Conservation (phyloP, 2,329 filamentous ascomycete species). For the Epichloe elymi region DNA sequence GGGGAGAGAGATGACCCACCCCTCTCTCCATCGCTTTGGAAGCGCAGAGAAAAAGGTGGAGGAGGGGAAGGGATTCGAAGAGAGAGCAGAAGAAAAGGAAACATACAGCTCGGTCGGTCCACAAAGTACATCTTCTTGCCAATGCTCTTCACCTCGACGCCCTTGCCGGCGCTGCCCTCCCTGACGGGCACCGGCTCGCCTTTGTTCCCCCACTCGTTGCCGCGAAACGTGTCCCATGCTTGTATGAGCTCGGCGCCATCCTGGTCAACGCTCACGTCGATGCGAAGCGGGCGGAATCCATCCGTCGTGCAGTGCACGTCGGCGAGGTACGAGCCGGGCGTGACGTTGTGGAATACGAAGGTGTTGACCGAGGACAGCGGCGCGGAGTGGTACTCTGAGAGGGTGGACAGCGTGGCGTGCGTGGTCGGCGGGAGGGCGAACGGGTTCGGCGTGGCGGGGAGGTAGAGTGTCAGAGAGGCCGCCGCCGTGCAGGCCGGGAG, state of each 20-base stretch:
- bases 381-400: constrained; percentile 31
- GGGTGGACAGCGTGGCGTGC: constrained; percentile 44
- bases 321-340: constrained; percentile 62
- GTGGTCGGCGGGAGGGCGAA: constrained; percentile 49
- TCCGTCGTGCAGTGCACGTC: constrained; percentile 66
- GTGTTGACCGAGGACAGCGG: constrained; percentile 55
- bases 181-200: constrained; percentile 46
- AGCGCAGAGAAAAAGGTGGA: no score
- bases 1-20: not conserved
- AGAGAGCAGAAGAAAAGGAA: not conserved
- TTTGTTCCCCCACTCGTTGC: constrained; percentile 83
- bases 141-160: constrained; percentile 49
- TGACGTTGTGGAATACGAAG: constrained; percentile 64
- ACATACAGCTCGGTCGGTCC: constrained; percentile 63
- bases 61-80: not conserved
- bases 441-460: constrained; percentile 36
- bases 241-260: constrained; percentile 27
- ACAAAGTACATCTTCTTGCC: constrained; percentile 63
- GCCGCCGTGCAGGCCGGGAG: constrained; percentile 7
- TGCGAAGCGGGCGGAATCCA: constrained; percentile 63
- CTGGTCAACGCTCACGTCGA: constrained; percentile 49
- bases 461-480: constrained; percentile 29
- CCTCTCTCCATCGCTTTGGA: not conserved
- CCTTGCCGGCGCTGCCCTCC: constrained; percentile 17
- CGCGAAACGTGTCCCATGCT: constrained; percentile 75